phyloP scores from a whole-genome alignment of 1,139 yeast species.

The Sugiyamaella japonica region DNA sequence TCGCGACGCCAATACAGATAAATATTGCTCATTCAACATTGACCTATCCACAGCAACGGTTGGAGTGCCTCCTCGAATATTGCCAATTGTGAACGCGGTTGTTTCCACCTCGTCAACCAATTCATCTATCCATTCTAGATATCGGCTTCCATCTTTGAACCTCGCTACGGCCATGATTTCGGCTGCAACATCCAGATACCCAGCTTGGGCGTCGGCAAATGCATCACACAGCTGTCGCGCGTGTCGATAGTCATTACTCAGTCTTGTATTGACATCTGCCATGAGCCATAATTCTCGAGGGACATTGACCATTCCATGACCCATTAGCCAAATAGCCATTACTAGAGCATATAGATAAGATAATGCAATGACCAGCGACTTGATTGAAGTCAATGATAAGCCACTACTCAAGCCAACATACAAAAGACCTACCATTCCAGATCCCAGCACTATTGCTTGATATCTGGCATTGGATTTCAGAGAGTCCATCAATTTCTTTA shows the following conservation, averaged over 20 bases:
- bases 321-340: slow-evolving; percentile 80
- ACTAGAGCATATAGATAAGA: slow-evolving; percentile 79
- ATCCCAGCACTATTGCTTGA: slow-evolving; percentile 57
- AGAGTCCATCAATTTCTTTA: slow-evolving; percentile 56
- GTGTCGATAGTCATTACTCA: slow-evolving; percentile 52
- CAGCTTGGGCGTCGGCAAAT: slow-evolving; percentile 62
- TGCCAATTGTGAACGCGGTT: slow-evolving; percentile 23
- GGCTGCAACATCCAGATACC: slow-evolving; percentile 63
- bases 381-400: slow-evolving; percentile 54
- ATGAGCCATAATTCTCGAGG: slow-evolving; percentile 61
- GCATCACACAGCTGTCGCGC: slow-evolving; percentile 62
- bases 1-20: slow-evolving; percentile 32
- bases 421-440: slow-evolving; percentile 55
- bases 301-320: slow-evolving; percentile 71
- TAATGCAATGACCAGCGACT: slow-evolving; percentile 68
- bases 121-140: slow-evolving; percentile 43
- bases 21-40: slow-evolving; percentile 34
- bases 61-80: slow-evolving; percentile 11
- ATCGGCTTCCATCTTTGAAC: slow-evolving; percentile 41
- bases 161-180: slow-evolving; percentile 55
- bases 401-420: slow-evolving; percentile 66
- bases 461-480: slow-evolving; percentile 57
- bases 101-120: slow-evolving; percentile 35
- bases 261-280: slow-evolving; percentile 45
- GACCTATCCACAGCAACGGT: slow-evolving; percentile 31